These are phyloP conservation scores for Fistulifera pelliculosa DNA, from an alignment of 108 stramenopile genomes.

Conservation along the genomic window DNA sequence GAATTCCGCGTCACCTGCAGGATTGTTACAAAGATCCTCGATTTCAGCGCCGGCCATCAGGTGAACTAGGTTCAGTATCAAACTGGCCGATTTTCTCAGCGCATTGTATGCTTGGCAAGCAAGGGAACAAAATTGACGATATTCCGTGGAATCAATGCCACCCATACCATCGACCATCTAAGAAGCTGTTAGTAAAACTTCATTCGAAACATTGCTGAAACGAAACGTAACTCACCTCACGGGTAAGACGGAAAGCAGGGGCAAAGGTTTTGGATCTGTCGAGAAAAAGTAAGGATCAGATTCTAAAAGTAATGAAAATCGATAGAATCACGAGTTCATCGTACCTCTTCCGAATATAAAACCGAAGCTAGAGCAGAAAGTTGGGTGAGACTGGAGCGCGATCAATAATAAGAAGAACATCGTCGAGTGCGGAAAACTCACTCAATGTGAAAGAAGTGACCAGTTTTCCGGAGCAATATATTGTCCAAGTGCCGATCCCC, in stretches of 20 bases:
- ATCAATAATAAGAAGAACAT: too few species aligned
- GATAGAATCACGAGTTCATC: background rate
- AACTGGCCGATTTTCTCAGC: conserved; percentile 90
- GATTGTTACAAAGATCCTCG: conserved; percentile 90
- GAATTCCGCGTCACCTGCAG: conserved; percentile 72
- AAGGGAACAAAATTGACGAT: conserved; percentile 88
- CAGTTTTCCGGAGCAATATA: conserved; percentile 64
- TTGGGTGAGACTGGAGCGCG: background rate
- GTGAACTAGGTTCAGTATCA: conserved; percentile 90
- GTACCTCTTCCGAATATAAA: conserved; percentile 70
- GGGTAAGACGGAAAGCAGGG: conserved; percentile 90
- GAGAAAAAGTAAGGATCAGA: background rate
- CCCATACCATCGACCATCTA: conserved; percentile 96
- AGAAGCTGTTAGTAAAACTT: conserved; percentile 1
- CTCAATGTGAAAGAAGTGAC: conserved; percentile 82
- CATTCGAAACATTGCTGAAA: background rate
- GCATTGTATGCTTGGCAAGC: conserved; percentile 95
- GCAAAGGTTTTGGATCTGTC: conserved; percentile 88
- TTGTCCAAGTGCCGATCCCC: conserved; percentile 86
- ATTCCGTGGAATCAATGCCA: conserved; percentile 80
- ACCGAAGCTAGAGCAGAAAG: too few species aligned
- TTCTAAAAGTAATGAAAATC: background rate
- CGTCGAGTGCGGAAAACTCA: too few species aligned
- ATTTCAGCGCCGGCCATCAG: conserved; percentile 98
- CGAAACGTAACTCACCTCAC: conserved; percentile 38